A percentile compares a stretch with the other conserved stretches of the same genome.
Evolutionary conservation across 495 filamentous ascomycete species (phyloP).

Genomic region (Hypomontagnella monticulosa): DNA sequence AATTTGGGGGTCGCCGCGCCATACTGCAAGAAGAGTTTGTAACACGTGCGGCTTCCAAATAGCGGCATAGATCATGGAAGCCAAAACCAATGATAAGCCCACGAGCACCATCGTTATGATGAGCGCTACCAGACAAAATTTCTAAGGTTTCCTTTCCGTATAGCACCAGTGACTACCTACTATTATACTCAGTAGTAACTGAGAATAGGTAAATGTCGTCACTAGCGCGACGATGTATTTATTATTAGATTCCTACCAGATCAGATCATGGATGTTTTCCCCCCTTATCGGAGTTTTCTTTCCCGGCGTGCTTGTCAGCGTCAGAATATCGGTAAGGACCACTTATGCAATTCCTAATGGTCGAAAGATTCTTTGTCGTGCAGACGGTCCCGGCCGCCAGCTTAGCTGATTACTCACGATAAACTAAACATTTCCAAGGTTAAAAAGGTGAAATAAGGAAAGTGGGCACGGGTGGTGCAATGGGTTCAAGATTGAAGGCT

Average conservation of each 20-base stretch:
- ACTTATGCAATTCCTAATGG: background rate
- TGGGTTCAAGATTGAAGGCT: too few species aligned
- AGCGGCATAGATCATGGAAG: slow-evolving; percentile 61
- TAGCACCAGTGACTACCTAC: too few species aligned
- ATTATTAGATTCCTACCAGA: too few species aligned
- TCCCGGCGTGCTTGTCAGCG: too few species aligned
- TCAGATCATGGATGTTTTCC: too few species aligned
- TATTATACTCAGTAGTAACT: too few species aligned
- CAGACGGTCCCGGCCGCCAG: slow-evolving; percentile 22
- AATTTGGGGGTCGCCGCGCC: slow-evolving; percentile 37
- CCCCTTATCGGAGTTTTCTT: too few species aligned
- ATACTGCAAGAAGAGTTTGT: slow-evolving; percentile 38
- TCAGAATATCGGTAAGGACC: too few species aligned
- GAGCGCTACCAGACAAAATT: background rate
- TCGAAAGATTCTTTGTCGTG: slow-evolving; percentile 33
- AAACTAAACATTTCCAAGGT: background rate
- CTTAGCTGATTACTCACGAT: slow-evolving; percentile 17
- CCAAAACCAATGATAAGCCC: slow-evolving; percentile 63
- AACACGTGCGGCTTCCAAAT: slow-evolving; percentile 58
- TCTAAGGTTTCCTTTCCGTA: background rate
- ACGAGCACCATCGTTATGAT: slow-evolving; percentile 57
- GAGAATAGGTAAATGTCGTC: too few species aligned
- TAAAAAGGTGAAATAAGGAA: background rate
- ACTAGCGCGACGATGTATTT: too few species aligned
- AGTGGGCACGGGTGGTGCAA: slow-evolving; percentile 19